Percentiles rank a stretch among this genome's conserved stretches.
These are phyloP conservation scores for Naganishia kalamii DNA, from an alignment of 768 basidiomycete genomes.

Conservation along the genomic window DNA sequence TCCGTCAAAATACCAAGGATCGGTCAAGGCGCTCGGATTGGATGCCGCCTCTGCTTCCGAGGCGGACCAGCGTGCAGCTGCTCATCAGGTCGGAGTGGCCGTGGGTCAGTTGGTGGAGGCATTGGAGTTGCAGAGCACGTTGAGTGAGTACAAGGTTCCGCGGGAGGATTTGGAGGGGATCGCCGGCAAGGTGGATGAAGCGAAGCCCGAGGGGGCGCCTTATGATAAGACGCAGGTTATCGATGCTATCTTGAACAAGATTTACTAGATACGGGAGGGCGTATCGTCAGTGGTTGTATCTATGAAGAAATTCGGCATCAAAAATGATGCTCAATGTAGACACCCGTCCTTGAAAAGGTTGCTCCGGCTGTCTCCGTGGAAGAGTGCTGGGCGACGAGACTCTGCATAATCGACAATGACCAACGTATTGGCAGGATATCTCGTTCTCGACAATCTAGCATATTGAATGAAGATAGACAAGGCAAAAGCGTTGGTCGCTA, in stretches of 20 bases:
- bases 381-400: too few relatives aligned
- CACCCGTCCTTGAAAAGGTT: too few relatives aligned
- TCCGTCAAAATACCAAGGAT: conserved; percentile 10
- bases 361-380: too few relatives aligned
- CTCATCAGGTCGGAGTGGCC: neutral
- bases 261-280: neutral
- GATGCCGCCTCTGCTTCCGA: neutral
- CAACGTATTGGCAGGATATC: too few relatives aligned
- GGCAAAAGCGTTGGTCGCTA: too few relatives aligned
- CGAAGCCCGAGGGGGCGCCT: conserved; percentile 7
- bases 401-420: too few relatives aligned
- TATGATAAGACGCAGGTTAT: conserved; percentile 6
- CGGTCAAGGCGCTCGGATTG: neutral
- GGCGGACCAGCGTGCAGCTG: conserved; percentile 1
- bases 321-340: too few relatives aligned
- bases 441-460: too few relatives aligned
- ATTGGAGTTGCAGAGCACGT: neutral
- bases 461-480: too few relatives aligned
- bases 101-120: neutral
- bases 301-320: too few relatives aligned
- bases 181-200: conserved; percentile 8
- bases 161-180: conserved; percentile 1
- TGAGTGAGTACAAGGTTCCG: conserved; percentile 12
- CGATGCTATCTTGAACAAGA: neutral
- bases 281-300: neutral